Conservation (phyloP, 805 yeast genomes). For the Candida khao-thaluensis region DNA sequence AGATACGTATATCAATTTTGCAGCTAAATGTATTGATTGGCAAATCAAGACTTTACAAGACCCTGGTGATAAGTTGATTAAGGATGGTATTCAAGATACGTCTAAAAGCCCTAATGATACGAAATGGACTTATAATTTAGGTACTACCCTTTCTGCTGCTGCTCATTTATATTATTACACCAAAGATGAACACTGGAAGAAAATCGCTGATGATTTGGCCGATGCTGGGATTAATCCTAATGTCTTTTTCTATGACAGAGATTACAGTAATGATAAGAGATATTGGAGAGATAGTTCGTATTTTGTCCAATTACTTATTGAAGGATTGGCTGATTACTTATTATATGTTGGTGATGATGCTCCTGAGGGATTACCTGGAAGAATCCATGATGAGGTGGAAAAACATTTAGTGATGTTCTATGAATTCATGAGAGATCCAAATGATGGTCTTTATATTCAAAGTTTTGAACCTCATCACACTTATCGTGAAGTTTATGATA, state of each 20-base stretch:
- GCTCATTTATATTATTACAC: constrained; percentile 51
- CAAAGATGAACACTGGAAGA: constrained; percentile 49
- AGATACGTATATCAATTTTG: constrained; percentile 51
- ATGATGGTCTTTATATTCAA: constrained; percentile 59
- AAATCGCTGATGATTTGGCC: constrained; percentile 48
- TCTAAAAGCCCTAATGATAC: constrained; percentile 43
- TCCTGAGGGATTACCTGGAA: constrained; percentile 34
- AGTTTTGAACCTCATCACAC: constrained; percentile 58
- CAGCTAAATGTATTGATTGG: constrained; percentile 61
- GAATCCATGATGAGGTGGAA: constrained; percentile 42
- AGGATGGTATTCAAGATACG: constrained; percentile 58
- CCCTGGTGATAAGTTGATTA: constrained; percentile 51
- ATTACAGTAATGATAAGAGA: constrained; percentile 52
- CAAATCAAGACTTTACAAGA: constrained; percentile 52
- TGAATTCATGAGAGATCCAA: constrained; percentile 55
- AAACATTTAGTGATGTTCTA: constrained; percentile 59
- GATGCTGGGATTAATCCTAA: constrained; percentile 58
- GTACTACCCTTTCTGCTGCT: constrained; percentile 59
- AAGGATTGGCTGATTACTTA: constrained; percentile 66
- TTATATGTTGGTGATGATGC: constrained; percentile 46
- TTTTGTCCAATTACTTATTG: constrained; percentile 62
- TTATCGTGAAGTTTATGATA: constrained; percentile 48
- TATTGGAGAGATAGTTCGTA: constrained; percentile 65
- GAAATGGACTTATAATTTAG: constrained; percentile 69
- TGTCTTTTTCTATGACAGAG: constrained; percentile 61